Conservation (phyloP, 2,329 filamentous ascomycete species). For the Penicillium sp. region DNA sequence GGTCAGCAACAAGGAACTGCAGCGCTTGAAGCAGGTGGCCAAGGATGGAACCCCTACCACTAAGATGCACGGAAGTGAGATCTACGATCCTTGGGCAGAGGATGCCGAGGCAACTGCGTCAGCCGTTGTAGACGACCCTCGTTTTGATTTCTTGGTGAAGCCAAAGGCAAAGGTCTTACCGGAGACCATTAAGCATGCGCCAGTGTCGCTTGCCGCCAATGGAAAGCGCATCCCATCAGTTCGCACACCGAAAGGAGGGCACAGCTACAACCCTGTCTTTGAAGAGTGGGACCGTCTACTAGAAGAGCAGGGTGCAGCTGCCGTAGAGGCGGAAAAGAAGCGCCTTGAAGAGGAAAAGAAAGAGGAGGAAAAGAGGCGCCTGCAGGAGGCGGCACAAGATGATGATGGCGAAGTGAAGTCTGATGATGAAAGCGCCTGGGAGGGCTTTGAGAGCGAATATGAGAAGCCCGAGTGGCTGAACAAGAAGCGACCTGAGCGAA, state of each 20-base stretch:
- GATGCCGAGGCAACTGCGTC: constrained; percentile 47
- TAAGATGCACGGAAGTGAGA: constrained; percentile 57
- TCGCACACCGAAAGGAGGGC: constrained; percentile 73
- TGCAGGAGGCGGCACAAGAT: constrained; percentile 70
- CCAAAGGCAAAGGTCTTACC: constrained; percentile 69
- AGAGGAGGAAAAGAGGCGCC: constrained; percentile 67
- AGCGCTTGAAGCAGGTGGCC: constrained; percentile 74
- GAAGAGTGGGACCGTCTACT: constrained; percentile 80
- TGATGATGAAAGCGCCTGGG: constrained; percentile 91
- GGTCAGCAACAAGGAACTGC: constrained; percentile 81
- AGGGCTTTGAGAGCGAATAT: constrained; percentile 78
- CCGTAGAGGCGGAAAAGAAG: constrained; percentile 74
- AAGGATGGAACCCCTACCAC: constrained; percentile 58
- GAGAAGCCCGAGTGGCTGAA: constrained; percentile 66
- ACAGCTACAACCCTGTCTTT: constrained; percentile 90
- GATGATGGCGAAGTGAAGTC: constrained; percentile 73
- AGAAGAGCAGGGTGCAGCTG: constrained; percentile 72
- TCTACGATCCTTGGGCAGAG: constrained; percentile 76
- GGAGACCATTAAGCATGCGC: constrained; percentile 70
- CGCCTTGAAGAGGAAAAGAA: constrained; percentile 67
- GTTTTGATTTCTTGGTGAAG: constrained; percentile 67
- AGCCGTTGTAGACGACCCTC: constrained; percentile 47
- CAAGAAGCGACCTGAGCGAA: constrained; percentile 76
- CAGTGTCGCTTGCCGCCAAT: constrained; percentile 78
- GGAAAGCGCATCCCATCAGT: constrained; percentile 80